Evolutionary conservation across 331 rosid genomes (phyloP).

Genomic region (Pyracantha coccinea): DNA sequence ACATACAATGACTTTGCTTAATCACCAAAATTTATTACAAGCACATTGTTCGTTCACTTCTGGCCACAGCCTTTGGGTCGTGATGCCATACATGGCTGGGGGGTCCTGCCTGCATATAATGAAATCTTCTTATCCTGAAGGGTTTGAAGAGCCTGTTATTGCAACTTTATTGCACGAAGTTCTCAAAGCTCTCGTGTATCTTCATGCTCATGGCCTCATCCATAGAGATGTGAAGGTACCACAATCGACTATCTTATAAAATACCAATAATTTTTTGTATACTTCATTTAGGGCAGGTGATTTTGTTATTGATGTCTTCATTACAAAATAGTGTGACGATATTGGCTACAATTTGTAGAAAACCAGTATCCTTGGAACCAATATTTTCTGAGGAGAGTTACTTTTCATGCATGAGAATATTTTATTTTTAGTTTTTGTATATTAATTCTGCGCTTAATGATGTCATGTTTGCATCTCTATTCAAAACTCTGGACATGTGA

Average conservation of each 20-base stretch:
- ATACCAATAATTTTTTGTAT: not conserved
- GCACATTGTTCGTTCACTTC: slow-evolving; percentile 96
- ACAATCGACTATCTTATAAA: not conserved
- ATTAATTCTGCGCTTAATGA: not conserved
- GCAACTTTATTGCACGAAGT: slow-evolving; percentile 87
- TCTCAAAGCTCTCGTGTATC: slow-evolving; percentile 91
- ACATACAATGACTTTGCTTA: slow-evolving; percentile 74
- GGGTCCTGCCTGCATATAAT: slow-evolving; percentile 98
- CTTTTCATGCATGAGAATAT: not conserved
- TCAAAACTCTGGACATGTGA: not conserved
- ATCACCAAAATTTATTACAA: slow-evolving; percentile 74
- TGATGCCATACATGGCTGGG: slow-evolving; percentile 99
- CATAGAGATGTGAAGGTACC: slow-evolving; percentile 98
- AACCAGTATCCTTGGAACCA: not conserved
- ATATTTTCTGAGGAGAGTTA: not conserved
- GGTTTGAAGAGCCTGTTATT: slow-evolving; percentile 93
- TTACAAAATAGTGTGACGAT: not conserved
- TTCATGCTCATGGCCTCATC: slow-evolving; percentile 89
- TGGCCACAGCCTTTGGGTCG: slow-evolving; percentile 96
- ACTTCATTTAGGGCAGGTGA: not conserved
- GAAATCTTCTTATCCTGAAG: slow-evolving; percentile 73
- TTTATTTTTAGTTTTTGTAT: not conserved
- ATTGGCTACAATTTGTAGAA: not conserved
- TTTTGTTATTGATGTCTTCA: not conserved
- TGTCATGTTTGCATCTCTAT: not conserved